A percentile compares a stretch with the other conserved stretches of the same genome.
Conservation (phyloP, 208 protist genomes). For the Sergeia podlipaevii region DNA sequence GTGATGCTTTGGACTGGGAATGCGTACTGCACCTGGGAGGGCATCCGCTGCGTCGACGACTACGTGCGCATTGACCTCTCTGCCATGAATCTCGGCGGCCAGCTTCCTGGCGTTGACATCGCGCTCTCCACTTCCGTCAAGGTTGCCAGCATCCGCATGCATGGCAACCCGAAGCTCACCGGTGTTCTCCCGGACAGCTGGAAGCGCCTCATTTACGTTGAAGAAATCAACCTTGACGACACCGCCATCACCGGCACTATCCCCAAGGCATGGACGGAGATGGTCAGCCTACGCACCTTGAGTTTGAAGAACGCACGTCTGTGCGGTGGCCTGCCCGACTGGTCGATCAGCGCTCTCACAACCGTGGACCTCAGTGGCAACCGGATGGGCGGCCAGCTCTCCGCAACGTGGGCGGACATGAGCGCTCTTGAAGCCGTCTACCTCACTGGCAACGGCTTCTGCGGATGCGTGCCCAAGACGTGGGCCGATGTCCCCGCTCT, state of each 20-base stretch:
- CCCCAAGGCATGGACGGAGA: slow-evolving; percentile 11
- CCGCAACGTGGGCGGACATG: slow-evolving; percentile 5
- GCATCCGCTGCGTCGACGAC: slow-evolving; percentile 14
- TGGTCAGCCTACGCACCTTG: not conserved
- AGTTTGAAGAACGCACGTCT: slow-evolving; percentile 1
- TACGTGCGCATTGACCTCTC: slow-evolving; percentile 4
- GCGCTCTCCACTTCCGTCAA: too few species aligned
- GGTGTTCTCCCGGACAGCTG: slow-evolving; percentile 12
- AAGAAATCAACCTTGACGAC: slow-evolving; percentile 9
- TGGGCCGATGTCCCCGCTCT: too few species aligned
- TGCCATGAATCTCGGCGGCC: not conserved
- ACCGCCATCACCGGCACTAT: slow-evolving; percentile 13
- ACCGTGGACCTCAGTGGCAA: slow-evolving; percentile 12
- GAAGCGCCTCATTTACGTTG: not conserved
- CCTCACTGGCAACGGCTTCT: slow-evolving; percentile 10
- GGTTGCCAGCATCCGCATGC: not conserved
- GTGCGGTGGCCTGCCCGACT: slow-evolving; percentile 20
- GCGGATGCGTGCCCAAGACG: slow-evolving; percentile 14
- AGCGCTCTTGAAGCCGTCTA: slow-evolving; percentile 1
- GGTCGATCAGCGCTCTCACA: slow-evolving; percentile 3
- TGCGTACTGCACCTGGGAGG: slow-evolving; percentile 14
- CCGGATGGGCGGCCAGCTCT: slow-evolving; percentile 11
- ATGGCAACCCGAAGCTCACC: slow-evolving; percentile 13
- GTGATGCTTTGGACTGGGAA: slow-evolving; percentile 15
- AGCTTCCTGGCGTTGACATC: too few species aligned